Evolutionary conservation across 75 land plant species (phyloP), one percentile per base, ranked within the genome.

Genomic region (Pinus tabuliformis): DNA sequence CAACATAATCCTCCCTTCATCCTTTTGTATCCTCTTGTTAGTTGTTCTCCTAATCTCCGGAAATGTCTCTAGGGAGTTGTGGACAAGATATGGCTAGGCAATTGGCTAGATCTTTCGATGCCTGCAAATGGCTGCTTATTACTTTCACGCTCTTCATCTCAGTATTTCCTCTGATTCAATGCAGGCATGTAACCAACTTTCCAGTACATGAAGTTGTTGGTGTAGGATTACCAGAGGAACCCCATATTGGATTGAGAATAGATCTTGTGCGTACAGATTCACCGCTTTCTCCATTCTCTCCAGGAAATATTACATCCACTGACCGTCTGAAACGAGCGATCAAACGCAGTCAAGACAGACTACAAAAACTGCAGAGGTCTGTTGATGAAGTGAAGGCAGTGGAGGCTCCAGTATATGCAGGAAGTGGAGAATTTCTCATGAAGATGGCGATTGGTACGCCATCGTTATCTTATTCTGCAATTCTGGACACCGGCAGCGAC

Each of bases 401-500:
- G 2, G 68, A 33, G 2, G 68, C 68, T 0, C 2, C 20, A 30
- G 39, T 64, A 33, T 30, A 33, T 1, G 36, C 8, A 17, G 79
- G 82, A 13, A 66, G 26, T 4, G 82, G 82, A 8, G 82, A 81
- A 42, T 81, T 78, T 52, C 58, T 81, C 42, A 54, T 72, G 58
- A 42, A 80, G 16, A 7, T 81, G 45, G 82, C 62, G 8, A 54
- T 81, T 20, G 82, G 82, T 2, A 77, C 79, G 30, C 82, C 82
- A 21, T 42, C 73, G 2, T 18, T 28, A 3, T 12, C 58, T 4
- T 17, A 56, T 39, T 66, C 68, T 57, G 62, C 68, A 17, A 80
- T 81, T 8, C 24, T 75, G 72, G 82, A 81, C 73, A 81, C 82
- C 1, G 82, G 79, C 15, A 81, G 82, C 39, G 85, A 83, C 59